Evolutionary conservation across 2,329 filamentous ascomycete species (phyloP), one percentile per base, ranked within the genome.

Genomic region (Neopestalotiopsis sp.): DNA sequence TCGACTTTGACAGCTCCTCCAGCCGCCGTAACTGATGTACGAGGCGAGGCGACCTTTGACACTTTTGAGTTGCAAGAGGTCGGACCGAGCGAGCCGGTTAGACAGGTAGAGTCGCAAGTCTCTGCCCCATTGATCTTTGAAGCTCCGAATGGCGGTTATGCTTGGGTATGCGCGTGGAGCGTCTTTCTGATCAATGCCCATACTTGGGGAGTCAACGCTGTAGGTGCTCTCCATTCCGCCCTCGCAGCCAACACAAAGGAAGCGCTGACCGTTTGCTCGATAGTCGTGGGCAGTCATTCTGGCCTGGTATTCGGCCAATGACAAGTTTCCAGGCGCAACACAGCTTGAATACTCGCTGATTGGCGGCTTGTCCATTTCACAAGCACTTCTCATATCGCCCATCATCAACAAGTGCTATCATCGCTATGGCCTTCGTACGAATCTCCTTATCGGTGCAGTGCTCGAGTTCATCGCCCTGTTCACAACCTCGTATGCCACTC

Each of bases 121-220:
- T 30, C 30, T 13, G 24, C 20, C 3, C 57, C 57, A 34, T 53
- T 17, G 45, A n/a, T 17, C 2, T 62, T 38, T 38, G 59, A 34
- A 2, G 57, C 87, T 1, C 88, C 88, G 0, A 83, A 90, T 74
- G 89, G 89, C 57, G 89, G 89, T 14, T 91, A 91, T 71, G 84
- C 82, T 38, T 85, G 82, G 83, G 77, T 84, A 2, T 82, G 80
- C 70, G 80, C 79, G 3, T 74, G 74, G 13, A 79, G 78, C 68
- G 78, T 80, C 20, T 77, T 78, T 40, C 61, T 79, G 10, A 73
- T 82, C 67, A 81, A 81, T 61, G 77, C 72, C 1, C 78, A 81
- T 69, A 81, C 81, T 0, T 83, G 81, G 81, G 81, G 81, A 7
- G 76, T 87, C 56, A 79, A 76, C 62, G 59, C 67, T 65, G 82